These are phyloP conservation scores for Fusarium sp. DNA, from an alignment of 2,329 filamentous ascomycete genomes.

Conservation along the genomic window DNA sequence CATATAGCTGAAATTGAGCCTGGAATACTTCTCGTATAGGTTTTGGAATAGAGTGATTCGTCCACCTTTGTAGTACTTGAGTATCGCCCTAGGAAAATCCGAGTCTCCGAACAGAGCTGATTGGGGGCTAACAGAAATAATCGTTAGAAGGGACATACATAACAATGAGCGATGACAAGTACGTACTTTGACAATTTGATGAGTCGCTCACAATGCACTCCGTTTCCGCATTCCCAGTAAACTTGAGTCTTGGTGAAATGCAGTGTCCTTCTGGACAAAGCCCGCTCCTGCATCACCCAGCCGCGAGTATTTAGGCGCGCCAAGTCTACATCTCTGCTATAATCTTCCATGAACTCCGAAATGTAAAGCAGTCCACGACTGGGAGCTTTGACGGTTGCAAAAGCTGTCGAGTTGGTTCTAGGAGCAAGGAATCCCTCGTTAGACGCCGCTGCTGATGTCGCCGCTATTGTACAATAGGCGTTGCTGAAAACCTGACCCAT, in stretches of 20 bases:
- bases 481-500: constrained; percentile 15
- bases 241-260: constrained; percentile 6
- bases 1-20: not conserved
- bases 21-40: not conserved
- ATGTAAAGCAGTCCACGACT: not conserved
- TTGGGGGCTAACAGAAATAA: not conserved
- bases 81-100: not conserved
- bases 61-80: not conserved
- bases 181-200: not conserved
- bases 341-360: constrained; percentile 2
- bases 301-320: constrained; percentile 42
- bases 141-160: not conserved
- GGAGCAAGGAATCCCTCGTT: not conserved
- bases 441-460: not conserved
- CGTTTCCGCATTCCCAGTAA: constrained; percentile 7
- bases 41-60: not conserved
- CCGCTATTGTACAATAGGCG: constrained; percentile 1
- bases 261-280: not conserved
- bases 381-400: not conserved
- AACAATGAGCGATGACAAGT: fast-evolving
- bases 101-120: constrained; percentile 2
- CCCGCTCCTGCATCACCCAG: constrained; percentile 14
- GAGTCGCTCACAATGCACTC: not conserved
- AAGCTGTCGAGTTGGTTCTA: too few relatives aligned
- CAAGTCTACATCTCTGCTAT: not conserved